Evolutionary conservation across 2,329 filamentous ascomycete species (phyloP).

Genomic region (Botryotinia globosa): DNA sequence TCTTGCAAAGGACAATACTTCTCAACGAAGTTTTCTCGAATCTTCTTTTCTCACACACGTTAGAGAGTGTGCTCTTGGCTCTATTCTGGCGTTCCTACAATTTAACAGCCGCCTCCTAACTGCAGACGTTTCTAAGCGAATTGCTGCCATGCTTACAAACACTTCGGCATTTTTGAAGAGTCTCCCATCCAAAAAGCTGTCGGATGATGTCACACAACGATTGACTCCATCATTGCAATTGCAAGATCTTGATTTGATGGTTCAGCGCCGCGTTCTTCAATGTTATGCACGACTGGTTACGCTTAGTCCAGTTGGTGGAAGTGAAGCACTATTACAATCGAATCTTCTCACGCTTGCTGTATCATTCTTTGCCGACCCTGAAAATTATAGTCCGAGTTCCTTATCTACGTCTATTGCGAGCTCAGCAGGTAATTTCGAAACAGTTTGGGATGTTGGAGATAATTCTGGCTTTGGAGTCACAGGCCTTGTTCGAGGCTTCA

Average conservation of each 20-base stretch:
- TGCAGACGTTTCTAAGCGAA: constrained; percentile 87
- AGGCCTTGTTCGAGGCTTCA: constrained; percentile 75
- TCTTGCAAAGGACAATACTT: constrained; percentile 85
- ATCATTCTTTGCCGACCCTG: constrained; percentile 88
- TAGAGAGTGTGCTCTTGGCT: constrained; percentile 87
- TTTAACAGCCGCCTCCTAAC: constrained; percentile 91
- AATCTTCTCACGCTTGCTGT: constrained; percentile 88
- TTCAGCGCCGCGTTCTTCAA: constrained; percentile 86
- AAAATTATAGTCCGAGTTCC: constrained; percentile 80
- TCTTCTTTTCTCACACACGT: constrained; percentile 93
- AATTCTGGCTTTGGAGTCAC: constrained; percentile 94
- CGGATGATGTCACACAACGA: constrained; percentile 81
- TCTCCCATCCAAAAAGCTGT: constrained; percentile 76
- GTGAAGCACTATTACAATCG: constrained; percentile 83
- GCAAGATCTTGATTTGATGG: constrained; percentile 88
- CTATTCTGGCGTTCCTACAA: constrained; percentile 86
- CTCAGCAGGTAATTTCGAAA: constrained; percentile 85
- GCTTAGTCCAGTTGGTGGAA: constrained; percentile 78
- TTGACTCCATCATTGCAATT: constrained; percentile 83
- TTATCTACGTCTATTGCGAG: constrained; percentile 89
- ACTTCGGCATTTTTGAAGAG: constrained; percentile 86
- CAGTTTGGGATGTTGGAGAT: constrained; percentile 90
- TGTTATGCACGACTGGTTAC: constrained; percentile 92
- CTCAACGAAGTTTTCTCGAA: constrained; percentile 79
- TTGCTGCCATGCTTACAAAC: constrained; percentile 92